Percentiles rank a stretch among this genome's conserved stretches.
Conservation (phyloP, 2,329 filamentous ascomycete species). For the Colletotrichum lupini region DNA sequence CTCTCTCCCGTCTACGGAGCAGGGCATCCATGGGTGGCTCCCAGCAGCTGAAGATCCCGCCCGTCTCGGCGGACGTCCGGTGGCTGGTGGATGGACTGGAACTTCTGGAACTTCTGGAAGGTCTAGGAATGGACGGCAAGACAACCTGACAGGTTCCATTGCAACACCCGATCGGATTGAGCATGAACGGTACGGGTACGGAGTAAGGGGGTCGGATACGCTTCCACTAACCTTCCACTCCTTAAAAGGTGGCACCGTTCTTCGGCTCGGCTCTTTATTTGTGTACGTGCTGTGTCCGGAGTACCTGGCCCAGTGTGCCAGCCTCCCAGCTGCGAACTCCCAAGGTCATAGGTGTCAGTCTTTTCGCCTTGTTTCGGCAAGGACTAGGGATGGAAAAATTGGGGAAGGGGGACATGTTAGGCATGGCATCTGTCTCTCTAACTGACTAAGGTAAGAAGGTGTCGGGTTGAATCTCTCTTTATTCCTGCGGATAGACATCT, state of each 20-base stretch:
- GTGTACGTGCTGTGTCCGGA: neutral
- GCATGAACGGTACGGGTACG: neutral
- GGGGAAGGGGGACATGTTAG: neutral
- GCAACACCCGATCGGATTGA: slow-evolving; percentile 25
- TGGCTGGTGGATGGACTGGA: neutral
- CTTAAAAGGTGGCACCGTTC: slow-evolving; percentile 13
- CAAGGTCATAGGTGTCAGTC: neutral
- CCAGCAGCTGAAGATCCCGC: slow-evolving; percentile 7
- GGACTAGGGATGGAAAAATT: neutral
- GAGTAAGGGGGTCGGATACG: slow-evolving; percentile 22
- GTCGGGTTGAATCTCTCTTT: neutral
- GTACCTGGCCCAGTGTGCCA: no score
- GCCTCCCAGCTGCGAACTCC: neutral
- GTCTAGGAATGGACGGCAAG: neutral
- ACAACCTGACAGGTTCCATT: slow-evolving; percentile 6
- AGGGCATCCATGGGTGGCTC: neutral
- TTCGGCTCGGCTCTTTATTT: slow-evolving; percentile 25
- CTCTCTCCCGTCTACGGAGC: neutral
- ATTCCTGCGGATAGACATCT: neutral
- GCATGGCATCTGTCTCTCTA: neutral
- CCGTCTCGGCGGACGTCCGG: neutral
- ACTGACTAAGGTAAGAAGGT: neutral
- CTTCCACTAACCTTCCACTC: slow-evolving; percentile 11
- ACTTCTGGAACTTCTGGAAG: neutral
- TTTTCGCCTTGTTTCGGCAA: neutral